A percentile compares a stretch with the other conserved stretches of the same genome.
These are phyloP conservation scores for Melianthus villosus DNA, from an alignment of 441 rosid genomes.

Conservation along the genomic window DNA sequence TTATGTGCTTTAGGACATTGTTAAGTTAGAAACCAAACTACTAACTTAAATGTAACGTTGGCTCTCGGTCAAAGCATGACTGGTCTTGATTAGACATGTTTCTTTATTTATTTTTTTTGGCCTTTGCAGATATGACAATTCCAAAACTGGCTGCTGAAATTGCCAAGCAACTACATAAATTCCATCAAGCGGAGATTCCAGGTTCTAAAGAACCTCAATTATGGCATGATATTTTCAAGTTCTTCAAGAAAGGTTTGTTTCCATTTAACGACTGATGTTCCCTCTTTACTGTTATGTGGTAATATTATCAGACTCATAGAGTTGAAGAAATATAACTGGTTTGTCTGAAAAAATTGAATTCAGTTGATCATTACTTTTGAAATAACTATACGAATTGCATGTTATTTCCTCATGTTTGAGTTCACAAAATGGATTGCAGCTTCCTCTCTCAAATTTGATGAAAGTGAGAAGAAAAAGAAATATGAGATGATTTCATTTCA, in stretches of 20 bases:
- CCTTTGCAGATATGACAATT: constrained; percentile 50
- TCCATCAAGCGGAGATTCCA: constrained; percentile 75
- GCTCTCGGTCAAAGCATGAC: no score
- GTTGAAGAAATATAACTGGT: constrained; percentile 2
- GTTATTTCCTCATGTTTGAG: constrained; percentile 8
- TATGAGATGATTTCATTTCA: constrained; percentile 52
- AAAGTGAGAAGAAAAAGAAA: constrained; percentile 46
- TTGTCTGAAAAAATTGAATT: no score
- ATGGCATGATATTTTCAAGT: constrained; percentile 73
- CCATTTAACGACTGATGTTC: not conserved
- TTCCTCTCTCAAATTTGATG: constrained; percentile 52
- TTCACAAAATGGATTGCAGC: constrained; percentile 31
- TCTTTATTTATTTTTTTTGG: constrained; percentile 1
- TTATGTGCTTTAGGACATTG: no score
- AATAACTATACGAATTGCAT: not conserved
- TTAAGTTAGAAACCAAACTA: no score
- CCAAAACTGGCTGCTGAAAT: constrained; percentile 74
- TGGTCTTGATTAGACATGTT: not conserved
- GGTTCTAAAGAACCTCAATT: constrained; percentile 86
- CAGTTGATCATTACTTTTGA: no score
- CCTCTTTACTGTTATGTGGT: not conserved
- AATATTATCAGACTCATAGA: not conserved
- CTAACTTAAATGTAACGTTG: no score
- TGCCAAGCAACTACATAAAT: constrained; percentile 60
- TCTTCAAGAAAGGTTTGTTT: constrained; percentile 58